Evolutionary conservation across 331 rosid species (phyloP).

Genomic region (Stylosanthes scabra): DNA sequence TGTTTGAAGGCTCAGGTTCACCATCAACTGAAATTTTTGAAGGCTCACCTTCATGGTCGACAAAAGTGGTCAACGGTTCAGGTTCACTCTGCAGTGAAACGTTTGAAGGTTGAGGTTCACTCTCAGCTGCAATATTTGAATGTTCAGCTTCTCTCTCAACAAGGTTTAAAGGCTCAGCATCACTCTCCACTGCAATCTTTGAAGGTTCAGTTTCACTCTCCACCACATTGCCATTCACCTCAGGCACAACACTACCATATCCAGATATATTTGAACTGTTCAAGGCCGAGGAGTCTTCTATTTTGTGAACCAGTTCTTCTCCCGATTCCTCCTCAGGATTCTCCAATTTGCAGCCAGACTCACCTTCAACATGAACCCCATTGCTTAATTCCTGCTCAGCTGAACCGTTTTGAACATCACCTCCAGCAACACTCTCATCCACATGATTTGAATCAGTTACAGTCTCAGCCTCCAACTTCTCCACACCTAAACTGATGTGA

Average conservation of each 20-base stretch:
- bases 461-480: slow-evolving; percentile 19
- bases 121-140: not conserved
- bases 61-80: not conserved
- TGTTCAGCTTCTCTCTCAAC: slow-evolving; percentile 6
- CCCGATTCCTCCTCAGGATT: slow-evolving; percentile 31
- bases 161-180: not conserved
- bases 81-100: not conserved
- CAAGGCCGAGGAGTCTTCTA: slow-evolving; percentile 32
- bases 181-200: not conserved
- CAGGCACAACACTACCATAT: slow-evolving; percentile 30
- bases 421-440: not conserved
- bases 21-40: not conserved
- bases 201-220: slow-evolving; percentile 5
- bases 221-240: not conserved
- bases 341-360: slow-evolving; percentile 12
- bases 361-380: slow-evolving; percentile 31
- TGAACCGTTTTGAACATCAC: slow-evolving; percentile 36
- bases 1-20: slow-evolving; percentile 21
- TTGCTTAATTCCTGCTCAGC: slow-evolving; percentile 32
- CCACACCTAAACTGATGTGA: slow-evolving; percentile 3
- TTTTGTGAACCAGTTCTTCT: slow-evolving; percentile 39
- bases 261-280: slow-evolving; percentile 33
- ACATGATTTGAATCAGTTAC: slow-evolving; percentile 3
- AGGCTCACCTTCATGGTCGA: slow-evolving; percentile 6
- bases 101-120: slow-evolving; percentile 7